Evolutionary conservation across 1,139 yeast species (phyloP).

Genomic region (Saccharomycopsis hybrid): DNA sequence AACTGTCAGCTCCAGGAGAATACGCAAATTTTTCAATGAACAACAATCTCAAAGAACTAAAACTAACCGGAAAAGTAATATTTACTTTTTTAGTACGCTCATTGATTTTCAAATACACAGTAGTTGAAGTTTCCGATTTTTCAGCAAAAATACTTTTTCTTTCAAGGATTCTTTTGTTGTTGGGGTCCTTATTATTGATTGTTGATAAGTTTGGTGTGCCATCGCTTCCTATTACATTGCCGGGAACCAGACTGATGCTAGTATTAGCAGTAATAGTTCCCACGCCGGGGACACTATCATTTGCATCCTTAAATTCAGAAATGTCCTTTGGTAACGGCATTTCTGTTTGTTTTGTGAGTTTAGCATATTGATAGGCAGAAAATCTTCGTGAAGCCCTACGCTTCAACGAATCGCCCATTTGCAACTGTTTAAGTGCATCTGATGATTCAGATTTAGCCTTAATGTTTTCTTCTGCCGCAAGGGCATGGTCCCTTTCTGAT

Average conservation of each 20-base stretch:
- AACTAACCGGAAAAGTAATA: constrained; percentile 45
- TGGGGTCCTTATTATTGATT: neutral
- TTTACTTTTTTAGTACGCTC: constrained; percentile 57
- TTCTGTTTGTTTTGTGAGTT: constrained; percentile 32
- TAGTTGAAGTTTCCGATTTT: constrained; percentile 23
- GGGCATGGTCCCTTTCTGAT: constrained; percentile 1
- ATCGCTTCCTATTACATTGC: neutral
- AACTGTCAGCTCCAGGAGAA: constrained; percentile 61
- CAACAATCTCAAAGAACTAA: constrained; percentile 60
- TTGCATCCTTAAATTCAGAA: constrained; percentile 3
- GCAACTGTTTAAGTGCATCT: constrained; percentile 70
- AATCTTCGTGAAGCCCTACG: constrained; percentile 89
- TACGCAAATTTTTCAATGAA: constrained; percentile 87
- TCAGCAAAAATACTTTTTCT: constrained; percentile 12
- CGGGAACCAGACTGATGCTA: neutral
- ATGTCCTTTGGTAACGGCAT: constrained; percentile 22
- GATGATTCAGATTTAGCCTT: constrained; percentile 18
- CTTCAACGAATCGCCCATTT: constrained; percentile 73
- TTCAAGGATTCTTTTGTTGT: constrained; percentile 1
- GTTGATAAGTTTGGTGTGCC: neutral
- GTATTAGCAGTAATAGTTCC: neutral
- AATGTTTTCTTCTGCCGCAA: constrained; percentile 11
- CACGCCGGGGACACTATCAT: neutral
- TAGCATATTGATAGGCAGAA: constrained; percentile 90
- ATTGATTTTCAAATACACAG: constrained; percentile 47